Percentiles rank a stretch among this genome's conserved stretches.
Evolutionary conservation across 2,329 filamentous ascomycete species (phyloP).

Genomic region (Diaporthe ilicicola): DNA sequence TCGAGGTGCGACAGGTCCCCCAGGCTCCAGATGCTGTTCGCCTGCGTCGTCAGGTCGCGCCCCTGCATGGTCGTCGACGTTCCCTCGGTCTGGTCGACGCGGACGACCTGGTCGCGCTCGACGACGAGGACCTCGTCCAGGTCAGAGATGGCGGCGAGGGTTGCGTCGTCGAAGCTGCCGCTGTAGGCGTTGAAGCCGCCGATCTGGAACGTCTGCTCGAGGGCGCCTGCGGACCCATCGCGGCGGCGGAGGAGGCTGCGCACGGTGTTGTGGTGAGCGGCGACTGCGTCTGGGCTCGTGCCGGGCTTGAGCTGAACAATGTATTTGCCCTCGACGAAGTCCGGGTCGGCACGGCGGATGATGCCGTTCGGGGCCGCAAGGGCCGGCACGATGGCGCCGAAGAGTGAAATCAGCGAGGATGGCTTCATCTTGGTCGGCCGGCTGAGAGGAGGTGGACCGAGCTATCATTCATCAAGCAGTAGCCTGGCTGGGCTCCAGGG

Average conservation of each 20-base stretch:
- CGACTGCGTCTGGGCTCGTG: background rate
- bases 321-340: slow-evolving; percentile 2
- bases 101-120: slow-evolving; percentile 8
- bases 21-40: slow-evolving; percentile 38
- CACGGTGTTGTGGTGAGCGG: background rate
- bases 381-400: background rate
- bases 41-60: slow-evolving; percentile 25
- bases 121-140: slow-evolving; percentile 2
- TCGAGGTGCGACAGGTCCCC: slow-evolving; percentile 39
- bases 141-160: background rate
- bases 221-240: background rate
- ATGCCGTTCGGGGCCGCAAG: background rate
- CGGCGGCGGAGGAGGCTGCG: slow-evolving; percentile 9
- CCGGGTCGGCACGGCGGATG: background rate
- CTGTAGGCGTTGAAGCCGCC: slow-evolving; percentile 16
- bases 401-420: background rate
- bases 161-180: slow-evolving; percentile 16
- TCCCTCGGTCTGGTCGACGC: background rate
- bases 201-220: slow-evolving; percentile 11
- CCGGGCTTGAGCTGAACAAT: slow-evolving; percentile 13
- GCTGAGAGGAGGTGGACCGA: background rate
- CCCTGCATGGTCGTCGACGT: background rate
- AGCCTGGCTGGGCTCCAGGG: too few relatives aligned
- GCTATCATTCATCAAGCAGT: background rate
- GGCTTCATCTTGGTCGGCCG: slow-evolving; percentile 3